Evolutionary conservation across 1,284 basidiomycete genomes (phyloP).

Genomic region (Malassezia cuniculi): DNA sequence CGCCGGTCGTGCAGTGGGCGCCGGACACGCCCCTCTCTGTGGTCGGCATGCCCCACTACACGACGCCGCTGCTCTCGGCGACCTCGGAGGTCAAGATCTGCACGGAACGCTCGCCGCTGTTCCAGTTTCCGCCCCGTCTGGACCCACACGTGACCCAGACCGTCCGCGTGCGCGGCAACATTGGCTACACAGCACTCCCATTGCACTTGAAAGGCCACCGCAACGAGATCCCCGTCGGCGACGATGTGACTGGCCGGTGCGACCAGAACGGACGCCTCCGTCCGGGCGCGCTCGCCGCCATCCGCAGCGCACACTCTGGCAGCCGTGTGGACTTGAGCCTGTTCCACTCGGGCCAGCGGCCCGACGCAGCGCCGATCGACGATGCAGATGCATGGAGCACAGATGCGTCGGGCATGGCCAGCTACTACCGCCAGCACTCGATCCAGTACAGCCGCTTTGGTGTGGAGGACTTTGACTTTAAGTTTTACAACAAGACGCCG

Average conservation of each 20-base stretch:
- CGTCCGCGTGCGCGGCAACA: constrained; percentile 74
- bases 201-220: constrained; percentile 69
- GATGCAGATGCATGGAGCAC: constrained; percentile 10
- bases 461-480: constrained; percentile 99
- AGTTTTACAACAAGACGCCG: constrained; percentile 52
- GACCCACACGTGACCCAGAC: constrained; percentile 62
- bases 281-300: constrained; percentile 15
- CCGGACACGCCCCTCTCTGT: constrained; percentile 75
- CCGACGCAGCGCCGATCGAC: constrained; percentile 16
- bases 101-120: constrained; percentile 47
- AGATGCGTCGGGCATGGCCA: constrained; percentile 52
- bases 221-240: constrained; percentile 55
- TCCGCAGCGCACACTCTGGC: constrained; percentile 20
- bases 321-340: constrained; percentile 49
- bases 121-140: constrained; percentile 59
- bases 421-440: constrained; percentile 77
- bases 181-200: constrained; percentile 72
- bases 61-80: constrained; percentile 63
- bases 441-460: constrained; percentile 98
- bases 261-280: constrained; percentile 20
- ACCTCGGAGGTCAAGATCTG: constrained; percentile 47
- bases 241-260: constrained; percentile 7
- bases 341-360: constrained; percentile 53
- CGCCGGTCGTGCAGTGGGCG: constrained; percentile 61
- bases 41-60: constrained; percentile 81